phyloP scores from a whole-genome alignment of 1,284 basidiomycete genomes.

The Cutaneotrichosporon mucoides region DNA sequence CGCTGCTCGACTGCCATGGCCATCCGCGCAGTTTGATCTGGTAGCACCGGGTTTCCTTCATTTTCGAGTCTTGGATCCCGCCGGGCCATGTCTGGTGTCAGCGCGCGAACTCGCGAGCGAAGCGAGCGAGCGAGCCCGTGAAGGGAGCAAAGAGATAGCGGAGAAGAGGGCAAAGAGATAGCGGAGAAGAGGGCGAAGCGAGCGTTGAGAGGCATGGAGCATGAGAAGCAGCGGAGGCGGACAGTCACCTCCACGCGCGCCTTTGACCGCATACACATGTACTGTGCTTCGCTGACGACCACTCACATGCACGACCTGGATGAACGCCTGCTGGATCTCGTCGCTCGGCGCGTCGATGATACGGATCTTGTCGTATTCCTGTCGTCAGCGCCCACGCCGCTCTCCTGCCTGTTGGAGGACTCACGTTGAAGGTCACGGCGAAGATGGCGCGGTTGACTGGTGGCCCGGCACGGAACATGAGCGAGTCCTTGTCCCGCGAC shows the following conservation, averaged over 20 bases:
- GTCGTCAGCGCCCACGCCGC: too few species aligned
- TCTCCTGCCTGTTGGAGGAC: background rate
- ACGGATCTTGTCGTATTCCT: constrained; percentile 35
- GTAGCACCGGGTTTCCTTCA: constrained; percentile 32
- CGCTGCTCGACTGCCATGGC: constrained; percentile 35
- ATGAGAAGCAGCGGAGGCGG: too few species aligned
- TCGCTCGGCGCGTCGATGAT: constrained; percentile 39
- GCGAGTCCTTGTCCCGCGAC: constrained; percentile 35
- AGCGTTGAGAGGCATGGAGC: too few species aligned
- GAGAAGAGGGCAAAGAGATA: too few species aligned
- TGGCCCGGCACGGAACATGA: constrained; percentile 35
- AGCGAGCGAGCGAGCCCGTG: too few species aligned
- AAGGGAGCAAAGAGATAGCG: too few species aligned
- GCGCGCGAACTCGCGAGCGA: too few species aligned
- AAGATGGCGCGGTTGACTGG: constrained; percentile 34
- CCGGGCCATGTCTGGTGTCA: constrained; percentile 23
- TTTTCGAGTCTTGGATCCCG: constrained; percentile 34
- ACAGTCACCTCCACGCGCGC: too few species aligned
- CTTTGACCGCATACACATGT: too few species aligned
- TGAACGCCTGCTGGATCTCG: constrained; percentile 27
- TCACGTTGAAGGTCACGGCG: constrained; percentile 37
- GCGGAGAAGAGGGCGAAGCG: too few species aligned
- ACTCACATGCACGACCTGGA: constrained; percentile 28
- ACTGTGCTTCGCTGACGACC: background rate
- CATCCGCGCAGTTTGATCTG: constrained; percentile 40